Conservation (phyloP, 2,329 filamentous ascomycete species). For the Ophiocordyceps unilateralis region DNA sequence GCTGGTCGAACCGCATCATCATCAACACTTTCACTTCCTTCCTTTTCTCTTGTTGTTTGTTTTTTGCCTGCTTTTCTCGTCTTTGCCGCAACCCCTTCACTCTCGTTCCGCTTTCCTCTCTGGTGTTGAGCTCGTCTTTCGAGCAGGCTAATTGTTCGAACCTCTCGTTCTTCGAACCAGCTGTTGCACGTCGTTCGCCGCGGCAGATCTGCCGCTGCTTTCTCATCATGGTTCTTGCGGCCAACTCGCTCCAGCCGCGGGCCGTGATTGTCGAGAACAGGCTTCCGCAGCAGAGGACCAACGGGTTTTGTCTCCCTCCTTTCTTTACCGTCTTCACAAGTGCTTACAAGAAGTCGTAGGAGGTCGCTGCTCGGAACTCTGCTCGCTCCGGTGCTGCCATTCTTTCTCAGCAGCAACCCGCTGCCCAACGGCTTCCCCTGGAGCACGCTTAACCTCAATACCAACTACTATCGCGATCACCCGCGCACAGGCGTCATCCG, state of each 20-base stretch:
- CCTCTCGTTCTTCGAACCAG: background rate
- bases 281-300: constrained; percentile 18
- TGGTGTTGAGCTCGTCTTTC: background rate
- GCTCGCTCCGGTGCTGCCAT: constrained; percentile 18
- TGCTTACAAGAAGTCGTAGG: constrained; percentile 5
- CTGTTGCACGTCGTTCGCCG: background rate
- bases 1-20: background rate
- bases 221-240: constrained; percentile 2
- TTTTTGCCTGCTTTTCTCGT: background rate
- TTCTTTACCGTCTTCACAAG: background rate
- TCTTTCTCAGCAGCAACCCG: constrained; percentile 30
- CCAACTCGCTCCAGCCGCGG: background rate
- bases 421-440: constrained; percentile 33
- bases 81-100: background rate
- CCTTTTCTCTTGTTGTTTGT: background rate
- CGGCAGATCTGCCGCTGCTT: too few species aligned
- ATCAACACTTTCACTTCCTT: background rate
- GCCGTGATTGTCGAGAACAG: constrained; percentile 1
- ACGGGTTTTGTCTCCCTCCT: constrained; percentile 15
- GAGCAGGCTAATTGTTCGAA: background rate
- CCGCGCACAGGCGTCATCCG: constrained; percentile 38
- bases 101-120: background rate
- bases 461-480: constrained; percentile 30
- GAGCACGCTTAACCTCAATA: constrained; percentile 25
- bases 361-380: constrained; percentile 23